Percentiles rank a stretch among this genome's conserved stretches.
Conservation (phyloP, 352 stramenopile genomes). For the Pythium phragmiticola region DNA sequence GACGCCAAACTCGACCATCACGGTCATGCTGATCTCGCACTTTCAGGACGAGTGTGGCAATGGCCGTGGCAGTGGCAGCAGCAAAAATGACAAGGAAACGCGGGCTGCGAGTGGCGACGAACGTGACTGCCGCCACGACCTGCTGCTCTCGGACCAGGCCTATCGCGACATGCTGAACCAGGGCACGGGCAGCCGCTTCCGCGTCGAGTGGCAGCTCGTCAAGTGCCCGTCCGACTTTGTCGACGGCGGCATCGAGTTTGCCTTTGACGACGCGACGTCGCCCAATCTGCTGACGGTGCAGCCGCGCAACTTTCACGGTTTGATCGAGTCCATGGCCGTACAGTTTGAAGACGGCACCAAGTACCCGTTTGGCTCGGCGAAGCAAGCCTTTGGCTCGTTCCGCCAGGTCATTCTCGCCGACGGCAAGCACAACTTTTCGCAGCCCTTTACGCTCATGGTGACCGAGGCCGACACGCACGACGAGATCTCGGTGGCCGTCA, state of each 20-base stretch:
- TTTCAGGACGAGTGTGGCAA: conserved; percentile 23
- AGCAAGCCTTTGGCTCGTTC: conserved; percentile 26
- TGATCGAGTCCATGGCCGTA: conserved; percentile 13
- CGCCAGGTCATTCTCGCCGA: conserved; percentile 17
- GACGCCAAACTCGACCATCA: conserved; percentile 29
- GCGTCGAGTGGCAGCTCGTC: conserved; percentile 25
- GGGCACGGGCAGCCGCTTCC: conserved; percentile 20
- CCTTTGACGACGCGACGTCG: conserved; percentile 23
- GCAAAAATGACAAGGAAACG: too few relatives aligned
- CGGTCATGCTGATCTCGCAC: conserved; percentile 28
- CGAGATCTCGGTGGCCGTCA: conserved; percentile 16
- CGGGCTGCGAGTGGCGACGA: not conserved
- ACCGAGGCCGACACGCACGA: conserved; percentile 4
- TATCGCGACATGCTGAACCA: conserved; percentile 32
- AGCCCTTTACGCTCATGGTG: conserved; percentile 21
- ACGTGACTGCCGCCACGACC: conserved; percentile 18
- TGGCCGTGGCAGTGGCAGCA: not conserved
- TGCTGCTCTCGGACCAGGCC: conserved; percentile 25
- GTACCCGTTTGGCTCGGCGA: conserved; percentile 11
- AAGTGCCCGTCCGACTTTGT: conserved; percentile 27
- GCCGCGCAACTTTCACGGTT: conserved; percentile 27
- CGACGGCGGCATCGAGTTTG: conserved; percentile 27
- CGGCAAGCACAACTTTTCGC: conserved; percentile 18
- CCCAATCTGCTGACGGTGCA: conserved; percentile 22
- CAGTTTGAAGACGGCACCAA: conserved; percentile 19